Percentiles rank a stretch among this genome's conserved stretches.
Conservation (phyloP, 768 basidiomycete genomes). For the Hericium rajendrae region DNA sequence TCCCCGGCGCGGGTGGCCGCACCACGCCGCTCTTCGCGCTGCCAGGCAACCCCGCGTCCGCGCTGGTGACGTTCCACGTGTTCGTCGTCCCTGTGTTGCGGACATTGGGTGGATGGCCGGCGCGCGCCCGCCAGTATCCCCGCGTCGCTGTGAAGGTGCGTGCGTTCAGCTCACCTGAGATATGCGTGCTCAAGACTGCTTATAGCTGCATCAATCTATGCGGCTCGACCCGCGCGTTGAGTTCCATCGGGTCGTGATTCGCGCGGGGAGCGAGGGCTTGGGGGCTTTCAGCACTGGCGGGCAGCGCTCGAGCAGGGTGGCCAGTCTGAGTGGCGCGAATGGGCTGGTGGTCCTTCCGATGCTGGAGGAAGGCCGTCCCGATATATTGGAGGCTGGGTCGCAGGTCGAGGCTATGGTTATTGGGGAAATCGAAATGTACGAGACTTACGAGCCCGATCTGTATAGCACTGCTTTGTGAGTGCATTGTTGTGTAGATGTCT, state of each 20-base stretch:
- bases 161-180: slow-evolving; percentile 1
- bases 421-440: slow-evolving; percentile 44
- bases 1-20: slow-evolving; percentile 34
- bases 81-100: slow-evolving; percentile 80
- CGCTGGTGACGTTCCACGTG: slow-evolving; percentile 76
- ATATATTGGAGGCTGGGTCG: slow-evolving; percentile 41
- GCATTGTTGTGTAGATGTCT: neutral
- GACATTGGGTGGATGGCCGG: slow-evolving; percentile 59
- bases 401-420: slow-evolving; percentile 54
- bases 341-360: slow-evolving; percentile 64
- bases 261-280: slow-evolving; percentile 33
- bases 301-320: slow-evolving; percentile 75
- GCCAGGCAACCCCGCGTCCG: slow-evolving; percentile 84
- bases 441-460: neutral
- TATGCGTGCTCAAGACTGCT: slow-evolving; percentile 1
- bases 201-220: slow-evolving; percentile 52
- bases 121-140: slow-evolving; percentile 43
- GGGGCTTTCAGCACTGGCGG: slow-evolving; percentile 77
- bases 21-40: slow-evolving; percentile 71
- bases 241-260: slow-evolving; percentile 71
- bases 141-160: slow-evolving; percentile 56
- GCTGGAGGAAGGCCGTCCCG: slow-evolving; percentile 22
- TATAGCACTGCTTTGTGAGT: neutral
- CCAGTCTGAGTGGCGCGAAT: slow-evolving; percentile 74
- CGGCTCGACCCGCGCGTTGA: slow-evolving; percentile 65